Base-by-base conservation (phyloP, 345 rosid genomes). In the Sonneratia alba region DNA sequence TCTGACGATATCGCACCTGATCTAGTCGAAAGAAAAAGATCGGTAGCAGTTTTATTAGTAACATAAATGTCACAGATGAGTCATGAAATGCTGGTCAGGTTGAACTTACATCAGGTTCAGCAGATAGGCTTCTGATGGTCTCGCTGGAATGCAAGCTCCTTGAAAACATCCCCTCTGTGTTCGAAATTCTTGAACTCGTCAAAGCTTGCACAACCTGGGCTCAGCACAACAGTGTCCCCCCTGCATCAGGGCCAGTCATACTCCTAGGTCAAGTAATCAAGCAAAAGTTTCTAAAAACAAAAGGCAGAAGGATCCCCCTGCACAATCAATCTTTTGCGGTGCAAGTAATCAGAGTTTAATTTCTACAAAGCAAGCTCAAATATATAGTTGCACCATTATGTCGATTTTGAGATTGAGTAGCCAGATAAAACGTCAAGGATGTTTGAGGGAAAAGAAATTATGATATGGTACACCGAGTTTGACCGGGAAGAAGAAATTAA, bases 131-230 rank as follows among this genome's bases (percentile, higher is more conserved):
- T 24, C 63, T n/a, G 63, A 24, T 24, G 7, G 57, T 8, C 22
- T 53, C 3, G n/a, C 12, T 71, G 70, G 10, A 71, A 38, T 12
- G 79, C 81, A 21, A 81, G n/a, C 53, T 78, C 81, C 74, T 56
- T 80, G 47, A 81, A 78, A 68, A 65, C 67, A 49, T 69, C 57
- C 63, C 84, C 84, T 76, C 81, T 66, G 14, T 81, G 81, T 78
- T 78, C 81, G 55, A 78, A 81, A 68, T 75, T 75, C 51, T 66
- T 70, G 71, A 81, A 81, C 66, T 81, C 84, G 19, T 81, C 84
- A 67, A 75, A 75, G 79, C 84, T 81, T 10, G 84, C 81, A 48
- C 81, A 78, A 4, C 74, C 84, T 56, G 84, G 79, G 76, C 81
- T 78, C 38, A 78, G 74, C 61, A 81, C 63, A 64, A 76, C 73